Conservation (phyloP, 768 basidiomycete species). For the Russula dissimulans region DNA sequence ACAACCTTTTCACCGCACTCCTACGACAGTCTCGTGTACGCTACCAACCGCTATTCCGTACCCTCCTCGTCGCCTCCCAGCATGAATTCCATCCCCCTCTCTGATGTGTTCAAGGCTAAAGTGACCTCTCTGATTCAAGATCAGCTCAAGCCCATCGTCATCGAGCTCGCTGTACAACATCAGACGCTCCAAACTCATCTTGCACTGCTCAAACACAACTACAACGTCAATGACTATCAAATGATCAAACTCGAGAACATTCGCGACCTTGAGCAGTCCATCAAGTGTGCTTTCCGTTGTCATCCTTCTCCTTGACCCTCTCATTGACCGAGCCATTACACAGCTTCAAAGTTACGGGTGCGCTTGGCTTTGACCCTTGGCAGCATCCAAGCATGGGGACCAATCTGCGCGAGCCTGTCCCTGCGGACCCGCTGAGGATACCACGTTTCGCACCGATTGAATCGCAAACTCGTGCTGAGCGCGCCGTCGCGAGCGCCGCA, state of each 20-base stretch:
- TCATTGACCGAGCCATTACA: not conserved
- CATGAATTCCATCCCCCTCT: not conserved
- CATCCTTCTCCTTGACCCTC: not conserved
- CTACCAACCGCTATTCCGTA: not conserved
- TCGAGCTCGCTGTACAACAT: slow-evolving; percentile 6
- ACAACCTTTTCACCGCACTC: not conserved
- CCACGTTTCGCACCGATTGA: not conserved
- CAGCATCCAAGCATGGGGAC: slow-evolving; percentile 8
- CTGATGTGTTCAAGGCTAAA: slow-evolving; percentile 3
- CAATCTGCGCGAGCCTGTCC: slow-evolving; percentile 14
- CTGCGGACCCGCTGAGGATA: slow-evolving; percentile 2
- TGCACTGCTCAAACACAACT: slow-evolving; percentile 2
- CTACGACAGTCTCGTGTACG: not conserved
- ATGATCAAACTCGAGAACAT: slow-evolving; percentile 8
- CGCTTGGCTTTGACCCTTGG: slow-evolving; percentile 3
- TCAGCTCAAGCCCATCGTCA: slow-evolving; percentile 9
- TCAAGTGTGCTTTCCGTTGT: not conserved
- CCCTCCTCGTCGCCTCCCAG: not conserved
- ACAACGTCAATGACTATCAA: slow-evolving; percentile 13
- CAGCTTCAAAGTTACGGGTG: slow-evolving; percentile 8
- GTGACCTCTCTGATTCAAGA: slow-evolving; percentile 6
- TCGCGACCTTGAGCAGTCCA: slow-evolving; percentile 11
- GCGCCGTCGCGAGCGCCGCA: not conserved
- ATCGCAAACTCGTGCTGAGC: not conserved
- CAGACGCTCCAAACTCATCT: not conserved